Evolutionary conservation across 805 yeast genomes (phyloP).

Genomic region (Pichia phayaonensis): DNA sequence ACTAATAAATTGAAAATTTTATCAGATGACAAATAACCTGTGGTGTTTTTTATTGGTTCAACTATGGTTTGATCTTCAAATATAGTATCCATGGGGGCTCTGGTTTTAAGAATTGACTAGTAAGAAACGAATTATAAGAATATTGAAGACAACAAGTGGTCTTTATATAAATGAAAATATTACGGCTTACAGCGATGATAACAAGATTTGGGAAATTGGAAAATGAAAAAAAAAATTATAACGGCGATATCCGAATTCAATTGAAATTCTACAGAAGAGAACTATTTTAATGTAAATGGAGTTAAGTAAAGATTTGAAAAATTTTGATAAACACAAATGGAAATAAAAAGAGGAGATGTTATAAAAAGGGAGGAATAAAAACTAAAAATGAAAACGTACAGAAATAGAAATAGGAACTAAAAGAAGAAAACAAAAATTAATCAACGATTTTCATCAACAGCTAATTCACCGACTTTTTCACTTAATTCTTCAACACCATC

Average conservation of each 20-base stretch:
- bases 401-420: not conserved
- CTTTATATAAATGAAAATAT: not conserved
- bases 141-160: not conserved
- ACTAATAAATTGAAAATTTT: not conserved
- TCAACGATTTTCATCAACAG: slow-evolving; percentile 8
- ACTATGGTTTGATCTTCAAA: not conserved
- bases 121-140: not conserved
- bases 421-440: no score
- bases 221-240: not conserved
- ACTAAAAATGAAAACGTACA: not conserved
- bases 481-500: slow-evolving; percentile 11
- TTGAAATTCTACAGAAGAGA: not conserved
- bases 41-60: not conserved
- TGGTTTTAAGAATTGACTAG: not conserved
- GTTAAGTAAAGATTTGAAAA: no score
- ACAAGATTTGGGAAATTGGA: not conserved
- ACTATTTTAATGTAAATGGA: not conserved
- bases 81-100: not conserved
- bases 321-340: not conserved
- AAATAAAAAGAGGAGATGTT: no score
- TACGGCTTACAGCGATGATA: not conserved
- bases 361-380: no score
- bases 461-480: slow-evolving; percentile 20
- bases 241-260: not conserved
- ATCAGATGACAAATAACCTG: not conserved